phyloP scores from a whole-genome alignment of 495 filamentous ascomycete genomes.

The Beverwykella pulmonaria region DNA sequence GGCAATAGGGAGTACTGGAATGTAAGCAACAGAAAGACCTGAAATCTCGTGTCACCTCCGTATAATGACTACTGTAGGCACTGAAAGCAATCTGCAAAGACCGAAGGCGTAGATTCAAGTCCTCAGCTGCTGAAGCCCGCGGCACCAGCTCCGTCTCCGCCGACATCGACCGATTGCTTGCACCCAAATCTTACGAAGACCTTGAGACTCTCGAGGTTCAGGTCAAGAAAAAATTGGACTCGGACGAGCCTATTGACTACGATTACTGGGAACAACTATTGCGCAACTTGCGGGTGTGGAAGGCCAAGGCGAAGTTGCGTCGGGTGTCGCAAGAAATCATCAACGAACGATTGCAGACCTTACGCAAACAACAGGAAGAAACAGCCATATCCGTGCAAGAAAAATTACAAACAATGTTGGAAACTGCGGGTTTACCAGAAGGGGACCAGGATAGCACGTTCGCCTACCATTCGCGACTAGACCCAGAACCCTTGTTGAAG shows the following conservation, averaged over 20 bases:
- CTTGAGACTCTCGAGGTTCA: slow-evolving; percentile 81
- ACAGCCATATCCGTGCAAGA: slow-evolving; percentile 65
- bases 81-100: slow-evolving; percentile 84
- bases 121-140: slow-evolving; percentile 64
- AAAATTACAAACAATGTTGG: slow-evolving; percentile 54
- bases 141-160: slow-evolving; percentile 78
- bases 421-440: background rate
- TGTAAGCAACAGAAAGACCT: slow-evolving; percentile 46
- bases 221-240: slow-evolving; percentile 78
- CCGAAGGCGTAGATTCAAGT: slow-evolving; percentile 66
- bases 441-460: background rate
- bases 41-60: background rate
- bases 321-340: slow-evolving; percentile 79
- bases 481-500: slow-evolving; percentile 73
- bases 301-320: slow-evolving; percentile 84
- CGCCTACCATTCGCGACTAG: slow-evolving; percentile 47
- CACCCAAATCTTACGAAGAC: slow-evolving; percentile 84
- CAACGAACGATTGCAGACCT: slow-evolving; percentile 66
- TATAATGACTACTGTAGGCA: slow-evolving; percentile 55
- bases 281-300: slow-evolving; percentile 81
- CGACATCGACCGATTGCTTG: slow-evolving; percentile 84
- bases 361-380: slow-evolving; percentile 69
- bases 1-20: slow-evolving; percentile 88
- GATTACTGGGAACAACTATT: slow-evolving; percentile 98
- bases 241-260: slow-evolving; percentile 89